These are phyloP conservation scores for Coelastrella sp. DNA, from an alignment of 139 green algal genomes.

Conservation along the genomic window DNA sequence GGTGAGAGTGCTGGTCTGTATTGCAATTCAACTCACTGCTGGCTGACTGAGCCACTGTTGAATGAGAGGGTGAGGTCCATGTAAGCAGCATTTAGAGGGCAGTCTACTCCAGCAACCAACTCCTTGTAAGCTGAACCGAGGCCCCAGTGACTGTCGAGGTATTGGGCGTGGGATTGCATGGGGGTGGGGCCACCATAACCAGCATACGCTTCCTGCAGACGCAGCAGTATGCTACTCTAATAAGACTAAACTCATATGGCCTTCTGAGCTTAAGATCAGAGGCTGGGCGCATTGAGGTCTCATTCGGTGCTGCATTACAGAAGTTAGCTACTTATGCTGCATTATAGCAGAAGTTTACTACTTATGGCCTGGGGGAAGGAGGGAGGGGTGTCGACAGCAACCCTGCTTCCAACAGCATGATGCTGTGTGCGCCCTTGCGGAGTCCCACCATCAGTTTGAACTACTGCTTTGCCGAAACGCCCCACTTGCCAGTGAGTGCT, in stretches of 20 bases:
- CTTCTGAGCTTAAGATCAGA: neutral
- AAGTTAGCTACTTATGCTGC: too few relatives aligned
- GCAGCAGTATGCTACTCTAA: neutral
- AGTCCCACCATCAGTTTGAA: neutral
- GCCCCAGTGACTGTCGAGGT: slow-evolving; percentile 30
- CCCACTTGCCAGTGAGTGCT: neutral
- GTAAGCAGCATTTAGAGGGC: slow-evolving; percentile 24
- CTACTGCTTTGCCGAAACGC: neutral
- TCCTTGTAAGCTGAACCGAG: slow-evolving; percentile 40
- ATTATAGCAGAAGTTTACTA: too few relatives aligned
- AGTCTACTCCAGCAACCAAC: slow-evolving; percentile 15
- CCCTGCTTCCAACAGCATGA: too few relatives aligned
- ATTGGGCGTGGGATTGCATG: slow-evolving; percentile 36
- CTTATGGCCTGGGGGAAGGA: too few relatives aligned
- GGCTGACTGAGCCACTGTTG: neutral
- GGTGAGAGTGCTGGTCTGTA: neutral
- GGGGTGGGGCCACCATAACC: slow-evolving; percentile 30
- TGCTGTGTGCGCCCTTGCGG: neutral
- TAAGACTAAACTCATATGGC: neutral
- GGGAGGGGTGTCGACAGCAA: too few relatives aligned
- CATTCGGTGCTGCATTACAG: too few relatives aligned
- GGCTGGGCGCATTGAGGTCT: too few relatives aligned
- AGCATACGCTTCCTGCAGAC: slow-evolving; percentile 43
- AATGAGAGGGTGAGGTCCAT: slow-evolving; percentile 24
- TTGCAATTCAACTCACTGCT: neutral